Base-by-base conservation (phyloP, 2,329 filamentous ascomycete genomes). In the Laburnicola sp. region DNA sequence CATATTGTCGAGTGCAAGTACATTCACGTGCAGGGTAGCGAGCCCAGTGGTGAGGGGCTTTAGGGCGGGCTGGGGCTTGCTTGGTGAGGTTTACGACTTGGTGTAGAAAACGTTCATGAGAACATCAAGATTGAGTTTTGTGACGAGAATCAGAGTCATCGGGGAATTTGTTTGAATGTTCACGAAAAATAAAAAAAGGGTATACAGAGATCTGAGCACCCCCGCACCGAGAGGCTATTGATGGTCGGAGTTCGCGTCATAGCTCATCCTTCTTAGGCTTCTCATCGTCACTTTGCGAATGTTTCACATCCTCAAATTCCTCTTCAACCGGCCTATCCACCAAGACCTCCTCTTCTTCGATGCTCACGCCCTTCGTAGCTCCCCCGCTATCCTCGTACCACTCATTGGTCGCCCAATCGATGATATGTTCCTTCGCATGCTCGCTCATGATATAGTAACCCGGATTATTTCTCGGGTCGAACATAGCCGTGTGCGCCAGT, bases 401-500 rank as follows among this genome's bases (percentile, higher is more conserved):
- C 3, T 83, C 80, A 42, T 82, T 84, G 39, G 75, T 76, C 3
- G 80, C 73, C 88, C 89, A 93, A 34, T 76, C 74, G 3, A 82
- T 79, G 45, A 94, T 82, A 64, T 86, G 71, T 54, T 82, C 80
- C 56, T 82, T 84, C 3, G 89, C 87, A 48, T 85, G 79, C 43
- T 84, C 79, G n/a, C 82, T 76, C 69, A 94, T 78, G 48, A 77
- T 79, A 54, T 83, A 82, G 63, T 91, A 93, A 1, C 84, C 87
- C 1, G 89, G 86, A 62, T 94, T 93, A 38, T 85, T 80, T 53
- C 79, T 80, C 1, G 84, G 79, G 45, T 86, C 85, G 60, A 94
- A 94, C 88, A 94, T 79, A 80, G 82, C 78, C 78, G 86, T 89
- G 73, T 97, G 94, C 26, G 93, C 93, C 56, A 77, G 76, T 0